Conservation (phyloP, 2,329 filamentous ascomycete species). For the Sclerotinia spermophila region DNA sequence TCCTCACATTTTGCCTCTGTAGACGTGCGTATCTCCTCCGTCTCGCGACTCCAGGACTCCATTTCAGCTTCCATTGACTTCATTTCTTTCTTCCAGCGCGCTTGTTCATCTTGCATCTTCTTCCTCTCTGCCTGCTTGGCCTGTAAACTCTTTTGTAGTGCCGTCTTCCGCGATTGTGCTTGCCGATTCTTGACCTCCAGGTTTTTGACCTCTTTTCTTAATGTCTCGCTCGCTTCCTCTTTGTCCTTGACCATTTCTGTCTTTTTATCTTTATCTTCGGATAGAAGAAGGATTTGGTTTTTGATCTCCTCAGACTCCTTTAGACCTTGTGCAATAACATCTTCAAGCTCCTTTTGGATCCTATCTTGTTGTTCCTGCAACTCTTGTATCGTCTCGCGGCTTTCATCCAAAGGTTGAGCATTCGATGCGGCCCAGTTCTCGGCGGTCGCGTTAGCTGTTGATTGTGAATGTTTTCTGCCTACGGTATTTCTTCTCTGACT, state of each 20-base stretch:
- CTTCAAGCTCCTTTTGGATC: constrained; percentile 80
- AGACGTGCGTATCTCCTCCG: constrained; percentile 47
- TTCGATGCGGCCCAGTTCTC: constrained; percentile 37
- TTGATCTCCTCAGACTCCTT: constrained; percentile 71
- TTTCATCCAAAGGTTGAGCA: constrained; percentile 46
- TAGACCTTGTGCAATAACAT: constrained; percentile 64
- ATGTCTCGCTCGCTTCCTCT: constrained; percentile 80
- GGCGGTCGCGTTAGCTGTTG: constrained; percentile 45
- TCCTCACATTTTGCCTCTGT: constrained; percentile 50
- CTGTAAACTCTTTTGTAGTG: constrained; percentile 69
- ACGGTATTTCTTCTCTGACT: constrained; percentile 61
- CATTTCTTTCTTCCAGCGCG: constrained; percentile 63
- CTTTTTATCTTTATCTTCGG: constrained; percentile 75
- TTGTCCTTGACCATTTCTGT: constrained; percentile 78
- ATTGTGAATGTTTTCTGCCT: constrained; percentile 65
- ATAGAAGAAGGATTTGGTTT: constrained; percentile 62
- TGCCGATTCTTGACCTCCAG: constrained; percentile 78
- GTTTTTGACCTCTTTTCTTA: constrained; percentile 75
- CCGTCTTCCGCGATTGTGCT: constrained; percentile 72
- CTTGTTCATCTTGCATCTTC: constrained; percentile 67
- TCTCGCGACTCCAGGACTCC: constrained; percentile 52
- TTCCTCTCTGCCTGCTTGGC: constrained; percentile 66
- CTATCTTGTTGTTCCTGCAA: constrained; percentile 77
- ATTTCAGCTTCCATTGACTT: constrained; percentile 56
- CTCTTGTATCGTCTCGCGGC: constrained; percentile 67